Evolutionary conservation across 305 asterid genomes (phyloP), one percentile per base, ranked within the genome.

Genomic region (Rubia tinctorum): DNA sequence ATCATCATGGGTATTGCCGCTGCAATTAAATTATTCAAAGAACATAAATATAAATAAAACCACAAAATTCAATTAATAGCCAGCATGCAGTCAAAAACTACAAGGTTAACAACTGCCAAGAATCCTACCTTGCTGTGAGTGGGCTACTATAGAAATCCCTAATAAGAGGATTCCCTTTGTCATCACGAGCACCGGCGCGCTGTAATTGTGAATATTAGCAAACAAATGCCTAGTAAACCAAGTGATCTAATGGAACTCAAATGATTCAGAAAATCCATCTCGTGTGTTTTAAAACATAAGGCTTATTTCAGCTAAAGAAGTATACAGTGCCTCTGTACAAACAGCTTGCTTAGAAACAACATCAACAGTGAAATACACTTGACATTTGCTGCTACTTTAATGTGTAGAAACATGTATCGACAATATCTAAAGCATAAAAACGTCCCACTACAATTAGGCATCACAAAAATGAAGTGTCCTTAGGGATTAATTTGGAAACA

Each of bases 121-220:
- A 39, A 73, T 59, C 75, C 66, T 78, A 92, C 99, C 99, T 94
- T 67, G 99, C 96, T 69, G 98, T 94, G 68, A 95, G 68, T 25
- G 99, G 99, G 80, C 97, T 87, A 75, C 97, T 93, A 82, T 82
- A 94, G 83, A 87, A 87, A 82, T 94, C 98, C 80, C 97, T 86
- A 81, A 85, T 91, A 23, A 94, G 84, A 53, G 98, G 97, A 80
- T 79, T 83, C 76, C 98, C 97, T 79, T 76, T 85, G 71, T 92
- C 99, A 81, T 89, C 98, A 70, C 90, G 93, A 83, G 90, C 99
- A 73, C 95, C 88, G 67, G 95, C 93, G 75, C 89, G 93, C 99
- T 94, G 86, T 25, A 74, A 59, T 15, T 17, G 27, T 59, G 45
- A 43, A 55, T 58, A 37, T 70, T 8, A n/a, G 71, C n/a, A 67